Evolutionary conservation across 192 early-diverging fungal genomes (phyloP).

Genomic region (Geranomyces michiganensis): DNA sequence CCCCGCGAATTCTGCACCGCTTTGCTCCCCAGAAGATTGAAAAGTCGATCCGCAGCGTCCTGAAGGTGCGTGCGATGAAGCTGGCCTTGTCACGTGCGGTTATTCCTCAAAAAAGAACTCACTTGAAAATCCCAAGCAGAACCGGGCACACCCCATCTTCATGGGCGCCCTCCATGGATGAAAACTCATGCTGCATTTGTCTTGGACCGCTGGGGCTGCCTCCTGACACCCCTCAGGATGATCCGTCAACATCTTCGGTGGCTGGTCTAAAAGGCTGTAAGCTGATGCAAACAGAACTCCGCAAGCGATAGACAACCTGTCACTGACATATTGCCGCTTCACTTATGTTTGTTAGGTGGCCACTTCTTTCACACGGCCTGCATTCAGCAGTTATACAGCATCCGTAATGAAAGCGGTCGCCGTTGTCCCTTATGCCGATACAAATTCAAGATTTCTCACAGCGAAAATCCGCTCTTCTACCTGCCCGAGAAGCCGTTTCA

Average conservation of each 20-base stretch:
- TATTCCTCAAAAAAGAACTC: no score
- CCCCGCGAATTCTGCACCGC: no score
- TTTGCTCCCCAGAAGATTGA: no score
- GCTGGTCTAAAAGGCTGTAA: constrained; percentile 22
- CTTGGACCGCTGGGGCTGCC: background rate
- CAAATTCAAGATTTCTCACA: constrained; percentile 1
- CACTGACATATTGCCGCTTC: background rate
- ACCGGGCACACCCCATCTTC: no score
- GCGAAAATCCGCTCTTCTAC: background rate
- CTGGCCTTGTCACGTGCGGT: no score
- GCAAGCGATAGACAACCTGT: background rate
- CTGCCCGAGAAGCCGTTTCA: background rate
- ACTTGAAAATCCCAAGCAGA: no score
- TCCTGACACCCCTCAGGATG: background rate
- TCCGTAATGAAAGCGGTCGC: background rate
- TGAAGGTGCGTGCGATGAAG: no score
- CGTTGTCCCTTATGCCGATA: constrained; percentile 2
- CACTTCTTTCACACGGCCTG: constrained; percentile 19
- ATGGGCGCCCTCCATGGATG: constrained; percentile 3
- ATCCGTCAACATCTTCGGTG: background rate
- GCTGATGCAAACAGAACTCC: background rate
- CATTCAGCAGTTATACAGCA: background rate
- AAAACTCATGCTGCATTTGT: constrained; percentile 15
- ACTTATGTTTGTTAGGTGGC: constrained; percentile 5
- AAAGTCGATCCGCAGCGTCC: no score